A percentile compares a stretch with the other conserved stretches of the same genome.
Evolutionary conservation across 2,329 filamentous ascomycete species (phyloP).

Genomic region (Colletotrichum musicola): DNA sequence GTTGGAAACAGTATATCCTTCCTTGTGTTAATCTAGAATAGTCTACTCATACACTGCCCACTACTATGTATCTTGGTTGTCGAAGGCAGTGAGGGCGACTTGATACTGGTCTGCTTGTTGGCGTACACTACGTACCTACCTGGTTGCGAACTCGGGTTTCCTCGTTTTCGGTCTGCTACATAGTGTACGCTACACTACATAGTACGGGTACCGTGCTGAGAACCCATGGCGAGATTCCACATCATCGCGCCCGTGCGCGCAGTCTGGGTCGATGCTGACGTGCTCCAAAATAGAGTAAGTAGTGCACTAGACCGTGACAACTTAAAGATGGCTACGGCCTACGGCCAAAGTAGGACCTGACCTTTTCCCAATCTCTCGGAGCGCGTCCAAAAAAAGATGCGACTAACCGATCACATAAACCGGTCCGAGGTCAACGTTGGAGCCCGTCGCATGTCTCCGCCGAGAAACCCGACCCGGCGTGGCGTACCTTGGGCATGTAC

Average conservation of each 20-base stretch:
- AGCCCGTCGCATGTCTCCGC: too few relatives aligned
- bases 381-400: conserved; percentile 2
- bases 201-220: not conserved
- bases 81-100: not conserved
- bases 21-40: too few relatives aligned
- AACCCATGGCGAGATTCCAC: not conserved
- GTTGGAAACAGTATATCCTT: not conserved
- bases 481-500: too few relatives aligned
- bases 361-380: too few relatives aligned
- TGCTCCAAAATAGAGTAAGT: not conserved
- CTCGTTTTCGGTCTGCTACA: not conserved
- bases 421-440: not conserved
- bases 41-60: too few relatives aligned
- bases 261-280: not conserved
- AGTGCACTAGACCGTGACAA: too few relatives aligned
- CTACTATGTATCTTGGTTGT: too few relatives aligned
- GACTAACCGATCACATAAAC: conserved; percentile 8
- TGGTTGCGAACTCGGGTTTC: not conserved
- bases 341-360: too few relatives aligned
- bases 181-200: too few relatives aligned
- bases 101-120: conserved; percentile 6
- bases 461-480: too few relatives aligned
- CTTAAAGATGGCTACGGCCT: too few relatives aligned
- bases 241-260: conserved; percentile 15
- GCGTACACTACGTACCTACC: not conserved